Evolutionary conservation across 2,329 filamentous ascomycete species (phyloP).

Genomic region (Colletotrichum caudatum): DNA sequence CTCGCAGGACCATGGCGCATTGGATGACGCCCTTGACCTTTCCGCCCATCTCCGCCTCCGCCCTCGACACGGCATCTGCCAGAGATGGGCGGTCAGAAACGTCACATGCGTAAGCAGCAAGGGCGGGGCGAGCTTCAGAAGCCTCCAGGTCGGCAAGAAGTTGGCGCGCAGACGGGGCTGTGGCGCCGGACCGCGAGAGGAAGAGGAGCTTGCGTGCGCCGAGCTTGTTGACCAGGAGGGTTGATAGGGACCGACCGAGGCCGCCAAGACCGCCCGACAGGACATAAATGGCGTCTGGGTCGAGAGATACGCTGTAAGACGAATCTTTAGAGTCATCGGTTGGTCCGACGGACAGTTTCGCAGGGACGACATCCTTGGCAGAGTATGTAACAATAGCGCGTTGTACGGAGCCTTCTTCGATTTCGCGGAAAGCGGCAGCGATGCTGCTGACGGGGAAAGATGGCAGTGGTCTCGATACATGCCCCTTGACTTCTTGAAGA

Average conservation of each 20-base stretch:
- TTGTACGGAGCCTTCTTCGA: background rate
- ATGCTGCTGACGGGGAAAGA: background rate
- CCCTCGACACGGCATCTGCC: background rate
- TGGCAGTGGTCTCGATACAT: background rate
- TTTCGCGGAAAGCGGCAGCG: background rate
- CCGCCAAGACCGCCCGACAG: slow-evolving; percentile 48
- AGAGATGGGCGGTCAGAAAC: background rate
- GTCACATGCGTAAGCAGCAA: slow-evolving; percentile 48
- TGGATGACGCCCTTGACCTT: slow-evolving; percentile 48
- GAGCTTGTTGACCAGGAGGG: slow-evolving; percentile 45
- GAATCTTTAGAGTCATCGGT: background rate
- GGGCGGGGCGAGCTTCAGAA: slow-evolving; percentile 36
- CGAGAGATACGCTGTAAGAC: background rate
- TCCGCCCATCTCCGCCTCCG: background rate
- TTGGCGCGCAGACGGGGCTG: slow-evolving; percentile 38
- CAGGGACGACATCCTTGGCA: background rate
- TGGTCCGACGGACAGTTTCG: background rate
- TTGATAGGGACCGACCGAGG: slow-evolving; percentile 44
- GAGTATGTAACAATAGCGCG: background rate
- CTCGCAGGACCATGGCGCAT: slow-evolving; percentile 48
- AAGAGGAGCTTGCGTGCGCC: slow-evolving; percentile 49
- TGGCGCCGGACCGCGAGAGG: slow-evolving; percentile 45
- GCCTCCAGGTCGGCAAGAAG: slow-evolving; percentile 42
- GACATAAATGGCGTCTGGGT: slow-evolving; percentile 44
- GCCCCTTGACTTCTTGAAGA: slow-evolving; percentile 18